phyloP scores from a whole-genome alignment of 768 basidiomycete genomes.

The Kockovaella imperatae region DNA sequence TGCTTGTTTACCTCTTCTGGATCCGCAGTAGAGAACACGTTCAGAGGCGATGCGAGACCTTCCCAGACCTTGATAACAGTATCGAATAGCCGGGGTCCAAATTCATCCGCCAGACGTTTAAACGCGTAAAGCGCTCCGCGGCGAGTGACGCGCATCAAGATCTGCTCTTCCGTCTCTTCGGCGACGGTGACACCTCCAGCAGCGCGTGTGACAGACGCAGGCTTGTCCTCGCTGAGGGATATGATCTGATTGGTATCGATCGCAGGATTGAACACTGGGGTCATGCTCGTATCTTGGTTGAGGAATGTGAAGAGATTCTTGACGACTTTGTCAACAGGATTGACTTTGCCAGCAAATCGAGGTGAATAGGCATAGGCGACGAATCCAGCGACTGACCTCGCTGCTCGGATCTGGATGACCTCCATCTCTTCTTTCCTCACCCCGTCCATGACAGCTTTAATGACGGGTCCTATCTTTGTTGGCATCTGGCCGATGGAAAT shows the following conservation, averaged over 20 bases:
- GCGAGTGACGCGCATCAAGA: conserved; percentile 63
- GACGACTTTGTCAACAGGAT: conserved; percentile 91
- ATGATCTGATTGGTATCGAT: conserved; percentile 58
- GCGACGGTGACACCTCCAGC: conserved; percentile 15
- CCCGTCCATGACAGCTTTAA: conserved; percentile 94
- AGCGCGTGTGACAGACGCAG: conserved; percentile 11
- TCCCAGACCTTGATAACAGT: conserved; percentile 93
- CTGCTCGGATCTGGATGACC: conserved; percentile 81
- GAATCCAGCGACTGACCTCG: conserved; percentile 75
- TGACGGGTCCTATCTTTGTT: conserved; percentile 88
- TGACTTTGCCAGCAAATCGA: conserved; percentile 56
- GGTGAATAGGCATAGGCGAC: conserved; percentile 66
- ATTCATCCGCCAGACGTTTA: conserved; percentile 63
- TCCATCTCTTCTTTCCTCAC: conserved; percentile 83
- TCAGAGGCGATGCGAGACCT: conserved; percentile 72
- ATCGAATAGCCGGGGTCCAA: conserved; percentile 64
- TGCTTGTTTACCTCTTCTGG: conserved; percentile 5
- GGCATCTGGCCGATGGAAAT: conserved; percentile 79
- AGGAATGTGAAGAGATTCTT: conserved; percentile 95
- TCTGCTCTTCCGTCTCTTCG: conserved; percentile 51
- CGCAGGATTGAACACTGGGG: conserved; percentile 72
- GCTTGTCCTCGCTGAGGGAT: conserved; percentile 52
- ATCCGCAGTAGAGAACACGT: conserved; percentile 26
- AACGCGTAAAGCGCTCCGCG: conserved; percentile 82
- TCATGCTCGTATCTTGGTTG: conserved; percentile 80